Evolutionary conservation across 352 stramenopile genomes (phyloP).

Genomic region (Phytopythium chamaehyphon): DNA sequence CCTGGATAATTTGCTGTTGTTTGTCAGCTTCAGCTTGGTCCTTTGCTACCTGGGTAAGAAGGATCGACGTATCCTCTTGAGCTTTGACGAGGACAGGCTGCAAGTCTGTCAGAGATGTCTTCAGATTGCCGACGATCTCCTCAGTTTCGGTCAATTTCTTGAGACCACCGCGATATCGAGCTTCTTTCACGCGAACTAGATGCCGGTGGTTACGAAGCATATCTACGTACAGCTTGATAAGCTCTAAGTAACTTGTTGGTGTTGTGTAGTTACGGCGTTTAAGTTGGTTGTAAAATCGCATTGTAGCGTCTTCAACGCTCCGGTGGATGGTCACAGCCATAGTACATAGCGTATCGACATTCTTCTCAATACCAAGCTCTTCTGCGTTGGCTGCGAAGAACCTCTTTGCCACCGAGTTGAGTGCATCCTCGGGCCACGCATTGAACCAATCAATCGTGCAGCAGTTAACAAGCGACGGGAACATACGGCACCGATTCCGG

Average conservation of each 20-base stretch:
- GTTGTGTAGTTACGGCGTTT: slow-evolving; percentile 94
- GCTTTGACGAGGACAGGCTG: slow-evolving; percentile 89
- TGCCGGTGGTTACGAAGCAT: slow-evolving; percentile 87
- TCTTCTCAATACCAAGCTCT: slow-evolving; percentile 82
- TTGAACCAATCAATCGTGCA: slow-evolving; percentile 97
- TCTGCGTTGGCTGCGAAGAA: slow-evolving; percentile 86
- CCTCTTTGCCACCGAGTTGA: slow-evolving; percentile 88
- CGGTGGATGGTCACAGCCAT: slow-evolving; percentile 94
- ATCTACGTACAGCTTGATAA: slow-evolving; percentile 93
- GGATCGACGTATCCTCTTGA: slow-evolving; percentile 79
- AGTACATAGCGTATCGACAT: slow-evolving; percentile 87
- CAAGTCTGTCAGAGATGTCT: slow-evolving; percentile 89
- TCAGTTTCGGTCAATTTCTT: slow-evolving; percentile 93
- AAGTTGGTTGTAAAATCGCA: slow-evolving; percentile 74
- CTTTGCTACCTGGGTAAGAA: slow-evolving; percentile 87
- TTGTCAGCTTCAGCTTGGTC: slow-evolving; percentile 91
- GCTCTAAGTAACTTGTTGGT: slow-evolving; percentile 93
- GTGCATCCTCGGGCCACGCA: slow-evolving; percentile 92
- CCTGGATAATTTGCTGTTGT: slow-evolving; percentile 89
- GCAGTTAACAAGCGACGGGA: slow-evolving; percentile 93
- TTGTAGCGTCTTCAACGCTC: slow-evolving; percentile 85
- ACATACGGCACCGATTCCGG: slow-evolving; percentile 91
- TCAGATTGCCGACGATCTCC: slow-evolving; percentile 90
- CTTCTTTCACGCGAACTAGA: slow-evolving; percentile 80
- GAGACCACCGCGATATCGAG: slow-evolving; percentile 78